These are phyloP conservation scores for Suillus tomentosus DNA, from an alignment of 768 basidiomycete genomes.

Conservation along the genomic window DNA sequence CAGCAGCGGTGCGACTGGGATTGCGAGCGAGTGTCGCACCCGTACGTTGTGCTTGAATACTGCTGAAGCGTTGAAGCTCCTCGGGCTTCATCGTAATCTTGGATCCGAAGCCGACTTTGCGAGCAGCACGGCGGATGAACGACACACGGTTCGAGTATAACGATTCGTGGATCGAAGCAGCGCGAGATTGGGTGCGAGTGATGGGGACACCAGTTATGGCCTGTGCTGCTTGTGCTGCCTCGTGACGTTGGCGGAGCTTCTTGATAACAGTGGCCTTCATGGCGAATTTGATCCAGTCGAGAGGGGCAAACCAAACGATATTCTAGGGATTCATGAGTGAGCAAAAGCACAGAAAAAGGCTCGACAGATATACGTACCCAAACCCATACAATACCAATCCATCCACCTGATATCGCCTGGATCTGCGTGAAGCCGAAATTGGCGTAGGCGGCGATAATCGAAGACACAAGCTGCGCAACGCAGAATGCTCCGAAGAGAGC, in stretches of 20 bases:
- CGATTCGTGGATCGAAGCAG: constrained; percentile 86
- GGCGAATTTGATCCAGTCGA: constrained; percentile 94
- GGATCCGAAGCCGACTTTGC: constrained; percentile 87
- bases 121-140: constrained; percentile 87
- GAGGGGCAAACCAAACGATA: constrained; percentile 93
- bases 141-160: constrained; percentile 94
- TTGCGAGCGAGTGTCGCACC: constrained; percentile 78
- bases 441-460: constrained; percentile 93
- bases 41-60: constrained; percentile 80
- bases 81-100: constrained; percentile 81
- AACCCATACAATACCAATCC: constrained; percentile 98
- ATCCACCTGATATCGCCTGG: constrained; percentile 77
- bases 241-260: constrained; percentile 68
- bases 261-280: constrained; percentile 96
- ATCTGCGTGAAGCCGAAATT: constrained; percentile 95
- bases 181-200: constrained; percentile 86
- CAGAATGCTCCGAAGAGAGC: constrained; percentile 91
- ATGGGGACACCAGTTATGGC: constrained; percentile 60
- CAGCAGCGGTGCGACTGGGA: constrained; percentile 60
- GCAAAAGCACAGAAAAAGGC: background rate
- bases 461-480: constrained; percentile 90
- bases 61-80: constrained; percentile 84
- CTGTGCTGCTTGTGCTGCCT: constrained; percentile 38
- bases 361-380: constrained; percentile 61
- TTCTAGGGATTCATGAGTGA: constrained; percentile 53